Evolutionary conservation across 257 asterid species (phyloP), one percentile per base, ranked within the genome.

Genomic region (Osmanthus fragrans): DNA sequence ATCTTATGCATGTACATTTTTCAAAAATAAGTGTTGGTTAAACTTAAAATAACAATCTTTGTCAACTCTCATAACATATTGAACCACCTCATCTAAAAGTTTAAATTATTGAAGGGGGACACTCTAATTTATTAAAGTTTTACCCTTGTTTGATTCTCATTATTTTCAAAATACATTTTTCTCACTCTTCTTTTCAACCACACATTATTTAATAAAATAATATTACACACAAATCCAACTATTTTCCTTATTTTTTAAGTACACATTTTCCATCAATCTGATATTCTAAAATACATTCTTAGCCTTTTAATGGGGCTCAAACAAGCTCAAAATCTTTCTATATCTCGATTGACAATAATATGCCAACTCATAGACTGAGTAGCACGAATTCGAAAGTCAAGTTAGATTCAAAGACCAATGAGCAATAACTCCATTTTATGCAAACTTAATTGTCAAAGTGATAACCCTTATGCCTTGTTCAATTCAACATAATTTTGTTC

Each of bases 401-500:
- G 40, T 54, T 47, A 40, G 79, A 39, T 67, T 73, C 79, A 64
- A 60, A 75, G 34, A 70, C 42, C 58, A 54, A 75, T 64, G 73
- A 77, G 68, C 75, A 81, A 21, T 47, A 76, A 54, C 60, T 71
- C 60, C 30, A 56, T 45, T 13, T 74, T 68, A 72, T 76, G 76
- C 36, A 47, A 27, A 73, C 54, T n/a, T 70, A 29, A 21, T 34
- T 68, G 66, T 36, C 12, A 42, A 72, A 77, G 65, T 36, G 67
- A 40, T 29, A 7, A 51, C 40, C 47, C 72, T 18, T 40, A 49
- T 25, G 39, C 21, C 72, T 70, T 71, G 19, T 29, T 49, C 64
- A 19, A 54, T 45, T 34, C 77, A 76, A 54, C 69, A 78, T 73
- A 54, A 69, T 79, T 76, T 76, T 79, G n/a, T 56, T 70, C 73